Evolutionary conservation across 768 basidiomycete genomes (phyloP).

Genomic region (Trametes cinnabarina): DNA sequence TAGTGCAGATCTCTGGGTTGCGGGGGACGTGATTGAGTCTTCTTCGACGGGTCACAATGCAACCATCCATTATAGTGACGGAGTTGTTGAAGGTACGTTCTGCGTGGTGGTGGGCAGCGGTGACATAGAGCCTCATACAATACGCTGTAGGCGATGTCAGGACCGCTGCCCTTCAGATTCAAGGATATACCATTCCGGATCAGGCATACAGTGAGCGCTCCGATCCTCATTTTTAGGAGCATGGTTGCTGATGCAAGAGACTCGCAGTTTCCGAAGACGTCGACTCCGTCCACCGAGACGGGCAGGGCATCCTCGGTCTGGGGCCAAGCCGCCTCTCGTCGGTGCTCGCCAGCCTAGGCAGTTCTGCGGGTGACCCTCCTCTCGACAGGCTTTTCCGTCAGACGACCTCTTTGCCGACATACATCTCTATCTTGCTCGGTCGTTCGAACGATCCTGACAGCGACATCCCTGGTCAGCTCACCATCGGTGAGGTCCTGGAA

Average conservation of each 20-base stretch:
- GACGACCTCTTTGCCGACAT: conserved; percentile 31
- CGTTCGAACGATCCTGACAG: conserved; percentile 30
- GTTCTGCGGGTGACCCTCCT: conserved; percentile 25
- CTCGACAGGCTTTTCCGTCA: conserved; percentile 34
- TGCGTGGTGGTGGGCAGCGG: no score
- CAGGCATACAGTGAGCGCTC: conserved; percentile 29
- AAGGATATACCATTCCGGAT: conserved; percentile 25
- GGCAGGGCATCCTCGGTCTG: conserved; percentile 31
- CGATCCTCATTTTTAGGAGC: not conserved
- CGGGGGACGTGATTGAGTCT: conserved; percentile 25
- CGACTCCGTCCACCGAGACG: conserved; percentile 12
- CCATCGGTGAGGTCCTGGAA: conserved; percentile 29
- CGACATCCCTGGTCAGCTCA: conserved; percentile 30
- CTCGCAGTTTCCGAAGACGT: conserved; percentile 10
- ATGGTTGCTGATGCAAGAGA: not conserved
- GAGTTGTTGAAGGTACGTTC: conserved; percentile 22
- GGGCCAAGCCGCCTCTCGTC: conserved; percentile 32
- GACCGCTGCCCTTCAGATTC: conserved; percentile 27
- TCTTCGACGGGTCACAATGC: conserved; percentile 22
- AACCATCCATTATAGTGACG: conserved; percentile 25
- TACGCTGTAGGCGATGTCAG: conserved; percentile 25
- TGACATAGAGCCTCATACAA: no score
- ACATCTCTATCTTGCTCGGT: conserved; percentile 31
- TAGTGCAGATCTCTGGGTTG: conserved; percentile 34
- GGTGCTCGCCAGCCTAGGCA: conserved; percentile 18